phyloP scores from a whole-genome alignment of 2,329 filamentous ascomycete genomes.

The Ophiostoma sp. region DNA sequence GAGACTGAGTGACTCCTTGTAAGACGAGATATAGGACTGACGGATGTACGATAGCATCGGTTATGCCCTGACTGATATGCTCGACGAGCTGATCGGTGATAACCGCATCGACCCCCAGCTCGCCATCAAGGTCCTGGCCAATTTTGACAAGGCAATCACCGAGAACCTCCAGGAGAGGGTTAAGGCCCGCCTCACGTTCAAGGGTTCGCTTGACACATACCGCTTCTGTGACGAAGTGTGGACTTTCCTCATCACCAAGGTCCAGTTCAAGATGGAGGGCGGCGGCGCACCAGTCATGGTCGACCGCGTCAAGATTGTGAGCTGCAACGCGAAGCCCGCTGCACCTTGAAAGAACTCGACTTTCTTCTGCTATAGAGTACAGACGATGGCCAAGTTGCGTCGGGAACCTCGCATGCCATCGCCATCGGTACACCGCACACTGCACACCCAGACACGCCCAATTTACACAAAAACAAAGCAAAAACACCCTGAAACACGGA shows the following conservation, averaged over 20 bases:
- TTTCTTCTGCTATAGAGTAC: not conserved
- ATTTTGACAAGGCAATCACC: slow-evolving; percentile 90
- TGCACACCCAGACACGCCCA: too few relatives aligned
- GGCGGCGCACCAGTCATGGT: slow-evolving; percentile 65
- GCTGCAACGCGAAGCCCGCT: slow-evolving; percentile 77
- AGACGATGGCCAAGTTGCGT: not conserved
- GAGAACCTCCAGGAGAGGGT: slow-evolving; percentile 90
- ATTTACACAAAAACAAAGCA: too few relatives aligned
- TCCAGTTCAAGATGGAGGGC: slow-evolving; percentile 96
- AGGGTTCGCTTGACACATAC: slow-evolving; percentile 97
- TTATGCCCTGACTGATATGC: slow-evolving; percentile 86
- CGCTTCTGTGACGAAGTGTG: slow-evolving; percentile 99
- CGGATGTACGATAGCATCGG: slow-evolving; percentile 62
- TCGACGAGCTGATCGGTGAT: slow-evolving; percentile 92
- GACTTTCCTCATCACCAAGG: slow-evolving; percentile 98
- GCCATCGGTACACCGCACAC: too few relatives aligned
- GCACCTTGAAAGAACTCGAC: slow-evolving; percentile 12
- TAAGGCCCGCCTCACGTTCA: slow-evolving; percentile 86
- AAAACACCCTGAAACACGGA: too few relatives aligned
- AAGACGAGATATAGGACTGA: not conserved
- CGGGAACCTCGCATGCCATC: not conserved
- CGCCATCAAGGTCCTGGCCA: slow-evolving; percentile 94
- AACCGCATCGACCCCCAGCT: slow-evolving; percentile 95
- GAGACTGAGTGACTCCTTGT: not conserved
- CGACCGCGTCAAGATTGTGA: slow-evolving; percentile 94